These are phyloP conservation scores for Solanum peruvianum DNA, from an alignment of 257 asterid genomes.

Conservation along the genomic window DNA sequence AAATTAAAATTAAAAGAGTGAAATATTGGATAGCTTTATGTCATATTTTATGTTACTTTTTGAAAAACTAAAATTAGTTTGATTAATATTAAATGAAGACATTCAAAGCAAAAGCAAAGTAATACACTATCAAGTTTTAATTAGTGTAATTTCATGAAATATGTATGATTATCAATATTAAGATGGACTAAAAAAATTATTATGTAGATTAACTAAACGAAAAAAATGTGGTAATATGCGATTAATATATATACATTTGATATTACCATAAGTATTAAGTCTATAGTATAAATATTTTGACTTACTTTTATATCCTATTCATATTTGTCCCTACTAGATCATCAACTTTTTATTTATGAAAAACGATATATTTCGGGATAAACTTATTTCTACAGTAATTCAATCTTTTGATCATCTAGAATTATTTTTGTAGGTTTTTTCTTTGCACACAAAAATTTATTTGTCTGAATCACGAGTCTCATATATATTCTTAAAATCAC, in stretches of 20 bases:
- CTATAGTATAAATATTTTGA: no score
- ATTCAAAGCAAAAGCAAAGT: neutral
- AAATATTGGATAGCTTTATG: neutral
- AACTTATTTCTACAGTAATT: neutral
- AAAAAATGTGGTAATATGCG: neutral
- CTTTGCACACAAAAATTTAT: rapidly evolving
- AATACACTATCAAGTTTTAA: neutral
- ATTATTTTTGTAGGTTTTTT: neutral
- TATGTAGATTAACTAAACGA: neutral
- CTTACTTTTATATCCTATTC: no score
- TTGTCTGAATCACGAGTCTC: neutral
- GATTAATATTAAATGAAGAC: neutral
- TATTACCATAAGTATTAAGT: no score
- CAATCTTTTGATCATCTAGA: neutral
- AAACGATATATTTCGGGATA: neutral
- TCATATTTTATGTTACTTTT: no score
- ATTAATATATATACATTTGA: no score
- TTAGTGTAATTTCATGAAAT: neutral
- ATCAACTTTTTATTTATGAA: neutral
- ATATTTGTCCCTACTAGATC: neutral
- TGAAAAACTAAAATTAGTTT: neutral
- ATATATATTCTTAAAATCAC: neutral
- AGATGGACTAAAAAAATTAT: neutral
- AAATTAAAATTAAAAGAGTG: no score
- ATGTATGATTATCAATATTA: neutral